A percentile compares a stretch with the other conserved stretches of the same genome.
Evolutionary conservation across 2,329 filamentous ascomycete genomes (phyloP).

Genomic region (Calonectria henricotiae): DNA sequence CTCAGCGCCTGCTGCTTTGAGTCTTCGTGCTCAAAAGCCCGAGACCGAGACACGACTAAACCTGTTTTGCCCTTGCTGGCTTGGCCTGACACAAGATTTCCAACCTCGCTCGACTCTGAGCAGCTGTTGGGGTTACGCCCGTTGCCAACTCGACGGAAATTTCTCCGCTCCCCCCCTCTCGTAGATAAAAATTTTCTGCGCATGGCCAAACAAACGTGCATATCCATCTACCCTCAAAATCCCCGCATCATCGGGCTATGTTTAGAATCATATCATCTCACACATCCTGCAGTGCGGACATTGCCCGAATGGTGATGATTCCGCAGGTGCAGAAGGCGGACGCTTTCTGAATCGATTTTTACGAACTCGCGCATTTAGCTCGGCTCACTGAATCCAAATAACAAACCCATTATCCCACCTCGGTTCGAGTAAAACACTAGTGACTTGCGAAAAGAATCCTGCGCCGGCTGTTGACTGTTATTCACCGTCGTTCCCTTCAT

Average conservation of each 20-base stretch:
- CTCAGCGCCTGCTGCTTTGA: neutral
- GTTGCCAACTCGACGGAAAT: neutral
- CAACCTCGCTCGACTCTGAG: neutral
- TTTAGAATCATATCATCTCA: neutral
- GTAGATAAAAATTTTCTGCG: too few species aligned
- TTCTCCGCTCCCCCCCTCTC: too few species aligned
- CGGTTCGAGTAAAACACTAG: neutral
- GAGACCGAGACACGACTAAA: neutral
- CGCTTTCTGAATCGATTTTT: conserved; percentile 9
- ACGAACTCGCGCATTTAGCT: conserved; percentile 7
- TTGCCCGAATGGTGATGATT: conserved; percentile 2
- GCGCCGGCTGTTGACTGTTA: neutral
- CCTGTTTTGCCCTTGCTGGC: neutral
- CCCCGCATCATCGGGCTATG: neutral
- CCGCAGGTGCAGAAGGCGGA: neutral
- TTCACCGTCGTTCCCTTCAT: conserved; percentile 7
- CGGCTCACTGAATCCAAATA: neutral
- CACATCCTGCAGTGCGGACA: conserved; percentile 6
- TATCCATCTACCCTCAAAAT: conserved; percentile 4
- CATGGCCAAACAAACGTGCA: neutral
- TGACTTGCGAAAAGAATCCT: neutral
- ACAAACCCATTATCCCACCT: neutral
- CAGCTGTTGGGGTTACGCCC: neutral
- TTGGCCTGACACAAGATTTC: neutral
- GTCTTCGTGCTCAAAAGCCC: neutral